Evolutionary conservation across 2,329 filamentous ascomycete species (phyloP), one percentile per base, ranked within the genome.

Genomic region (Chaetomiaceae sp.): DNA sequence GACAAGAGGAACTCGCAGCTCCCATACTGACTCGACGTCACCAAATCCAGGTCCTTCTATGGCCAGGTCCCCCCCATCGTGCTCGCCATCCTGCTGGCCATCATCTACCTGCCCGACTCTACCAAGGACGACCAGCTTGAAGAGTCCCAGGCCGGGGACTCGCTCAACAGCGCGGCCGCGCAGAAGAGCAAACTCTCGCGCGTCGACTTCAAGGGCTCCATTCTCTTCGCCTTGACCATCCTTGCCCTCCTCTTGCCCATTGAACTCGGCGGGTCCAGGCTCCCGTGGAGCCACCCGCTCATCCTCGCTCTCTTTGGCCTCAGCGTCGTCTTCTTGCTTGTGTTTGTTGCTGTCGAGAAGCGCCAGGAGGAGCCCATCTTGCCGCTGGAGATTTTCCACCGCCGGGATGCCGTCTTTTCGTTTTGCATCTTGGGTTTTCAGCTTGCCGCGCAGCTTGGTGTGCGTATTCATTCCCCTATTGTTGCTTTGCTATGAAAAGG

Each of bases 191-290:
- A 70, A 52, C 64, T 84, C 5, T 66, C 67, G 8, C 71, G 81
- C 1, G 73, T 86, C 44, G 83, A 86, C 63, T 81, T 85, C 54
- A 50, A 75, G 0, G 83, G 83, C 0, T 74, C 79, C 0, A 55
- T 69, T 1, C 66, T 78, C 2, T 71, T 77, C 2, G 64, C 68
- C 2, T 30, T 65, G 1, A 55, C 65, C 1, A 55, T 72, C 4
- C 63, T 74, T 5, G 56, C 68, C 0, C 48, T 73, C 0, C 64
- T 74, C 20, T 40, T 72, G 3, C 70, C 71, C 2, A 54, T 72
- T 34, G 67, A 72, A 51, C 63, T 74, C 10, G 71, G 67, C 3
- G 71, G 71, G 8, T 58, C 58, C 39, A 68, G 66, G 41, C 52
- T 73, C 1, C 59, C 66, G 0, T 73, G 70, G 70, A 62, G 62